Percentiles rank a stretch among this genome's conserved stretches.
These are phyloP conservation scores for Colletotrichum sp. DNA, from an alignment of 2,329 filamentous ascomycete genomes.

Conservation along the genomic window DNA sequence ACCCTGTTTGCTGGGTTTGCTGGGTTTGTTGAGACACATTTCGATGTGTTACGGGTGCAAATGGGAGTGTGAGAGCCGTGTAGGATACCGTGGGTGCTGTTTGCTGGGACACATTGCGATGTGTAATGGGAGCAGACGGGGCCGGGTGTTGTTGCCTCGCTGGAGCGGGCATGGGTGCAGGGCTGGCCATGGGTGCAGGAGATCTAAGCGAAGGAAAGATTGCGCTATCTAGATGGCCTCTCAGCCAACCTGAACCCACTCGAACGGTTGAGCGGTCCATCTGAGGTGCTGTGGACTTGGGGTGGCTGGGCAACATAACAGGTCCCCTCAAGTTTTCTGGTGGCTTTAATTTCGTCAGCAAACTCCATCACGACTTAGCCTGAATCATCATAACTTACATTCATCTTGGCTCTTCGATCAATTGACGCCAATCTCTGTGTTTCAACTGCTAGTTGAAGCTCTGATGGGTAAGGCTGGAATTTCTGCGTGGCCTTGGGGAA, in stretches of 20 bases:
- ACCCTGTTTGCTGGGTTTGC: no score
- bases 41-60: neutral
- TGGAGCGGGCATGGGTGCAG: neutral
- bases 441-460: no score
- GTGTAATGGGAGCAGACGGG: neutral
- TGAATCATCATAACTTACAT: no score
- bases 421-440: no score
- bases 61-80: neutral
- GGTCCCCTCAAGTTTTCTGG: neutral
- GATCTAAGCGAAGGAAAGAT: neutral
- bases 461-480: no score
- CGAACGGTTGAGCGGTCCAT: fast-evolving
- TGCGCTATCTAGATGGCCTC: neutral
- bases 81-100: no score
- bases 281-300: neutral
- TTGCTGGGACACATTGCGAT: neutral
- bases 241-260: neutral
- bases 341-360: neutral
- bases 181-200: neutral
- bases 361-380: no score
- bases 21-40: neutral
- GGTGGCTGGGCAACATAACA: neutral
- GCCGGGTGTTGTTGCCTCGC: neutral
- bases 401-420: no score
- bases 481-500: no score